Percentiles rank a stretch among this genome's conserved stretches.
Conservation (phyloP, 192 early-diverging fungal genomes). For the Rhizophagus clarus region DNA sequence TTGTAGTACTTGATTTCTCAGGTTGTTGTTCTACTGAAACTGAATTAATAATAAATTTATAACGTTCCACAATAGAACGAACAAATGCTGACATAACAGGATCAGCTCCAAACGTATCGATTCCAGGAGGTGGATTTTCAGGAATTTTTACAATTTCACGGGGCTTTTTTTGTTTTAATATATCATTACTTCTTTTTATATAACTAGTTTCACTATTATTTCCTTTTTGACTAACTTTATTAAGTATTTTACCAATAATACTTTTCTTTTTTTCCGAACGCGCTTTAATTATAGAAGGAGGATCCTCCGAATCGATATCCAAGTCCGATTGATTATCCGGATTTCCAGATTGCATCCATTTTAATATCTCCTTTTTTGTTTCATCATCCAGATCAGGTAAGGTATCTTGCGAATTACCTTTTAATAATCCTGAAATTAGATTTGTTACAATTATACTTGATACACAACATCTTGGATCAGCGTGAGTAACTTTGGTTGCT, state of each 20-base stretch:
- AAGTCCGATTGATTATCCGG: constrained; percentile 32
- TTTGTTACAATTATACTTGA: constrained; percentile 38
- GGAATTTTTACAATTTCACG: constrained; percentile 10
- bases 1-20: not conserved
- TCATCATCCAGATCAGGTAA: constrained; percentile 7
- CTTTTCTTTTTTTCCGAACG: not conserved
- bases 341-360: constrained; percentile 34
- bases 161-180: not conserved
- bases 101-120: constrained; percentile 39
- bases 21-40: not conserved
- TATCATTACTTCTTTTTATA: not conserved
- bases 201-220: no score
- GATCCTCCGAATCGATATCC: constrained; percentile 30
- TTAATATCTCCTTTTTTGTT: constrained; percentile 31
- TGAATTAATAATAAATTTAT: constrained; percentile 22
- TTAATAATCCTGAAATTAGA: constrained; percentile 43
- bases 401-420: constrained; percentile 34
- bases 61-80: constrained; percentile 7
- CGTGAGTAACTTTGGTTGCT: constrained; percentile 48
- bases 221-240: not conserved
- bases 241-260: not conserved
- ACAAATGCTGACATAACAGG: constrained; percentile 12
- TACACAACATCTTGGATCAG: constrained; percentile 44
- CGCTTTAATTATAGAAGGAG: not conserved
- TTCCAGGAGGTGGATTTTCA: constrained; percentile 19